These are phyloP conservation scores for Ajuga reptans DNA, from an alignment of 305 asterid genomes.

Conservation along the genomic window DNA sequence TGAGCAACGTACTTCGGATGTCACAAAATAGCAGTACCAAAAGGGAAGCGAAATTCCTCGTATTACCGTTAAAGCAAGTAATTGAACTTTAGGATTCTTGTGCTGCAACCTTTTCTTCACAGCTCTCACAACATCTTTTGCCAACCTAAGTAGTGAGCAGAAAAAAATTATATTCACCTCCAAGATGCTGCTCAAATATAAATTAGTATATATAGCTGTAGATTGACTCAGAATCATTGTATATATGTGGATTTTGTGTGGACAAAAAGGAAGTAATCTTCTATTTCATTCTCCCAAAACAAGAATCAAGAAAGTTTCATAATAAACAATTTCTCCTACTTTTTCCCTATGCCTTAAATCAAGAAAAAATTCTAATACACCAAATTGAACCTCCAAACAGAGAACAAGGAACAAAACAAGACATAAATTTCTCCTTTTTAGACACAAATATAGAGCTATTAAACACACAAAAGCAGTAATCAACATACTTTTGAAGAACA, in stretches of 20 bases:
- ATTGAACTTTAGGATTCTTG: constrained; percentile 87
- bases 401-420: neutral
- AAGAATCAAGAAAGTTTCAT: neutral
- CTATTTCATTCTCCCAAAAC: neutral
- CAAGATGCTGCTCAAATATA: neutral
- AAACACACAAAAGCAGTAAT: neutral
- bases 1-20: neutral
- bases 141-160: constrained; percentile 47
- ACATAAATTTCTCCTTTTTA: neutral
- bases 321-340: constrained; percentile 1
- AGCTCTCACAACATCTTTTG: constrained; percentile 87
- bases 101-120: constrained; percentile 85
- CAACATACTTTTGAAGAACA: neutral
- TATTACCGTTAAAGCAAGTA: constrained; percentile 85
- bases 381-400: constrained; percentile 10
- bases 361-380: neutral
- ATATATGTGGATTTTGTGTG: neutral
- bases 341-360: neutral
- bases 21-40: neutral
- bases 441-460: constrained; percentile 8
- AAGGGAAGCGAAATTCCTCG: neutral
- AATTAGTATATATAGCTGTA: neutral
- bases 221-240: neutral
- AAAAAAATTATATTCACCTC: neutral
- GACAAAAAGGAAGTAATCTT: neutral